These are phyloP conservation scores for Cutaneotrichosporon sp. DNA, from an alignment of 1,284 basidiomycete genomes.

Conservation along the genomic window DNA sequence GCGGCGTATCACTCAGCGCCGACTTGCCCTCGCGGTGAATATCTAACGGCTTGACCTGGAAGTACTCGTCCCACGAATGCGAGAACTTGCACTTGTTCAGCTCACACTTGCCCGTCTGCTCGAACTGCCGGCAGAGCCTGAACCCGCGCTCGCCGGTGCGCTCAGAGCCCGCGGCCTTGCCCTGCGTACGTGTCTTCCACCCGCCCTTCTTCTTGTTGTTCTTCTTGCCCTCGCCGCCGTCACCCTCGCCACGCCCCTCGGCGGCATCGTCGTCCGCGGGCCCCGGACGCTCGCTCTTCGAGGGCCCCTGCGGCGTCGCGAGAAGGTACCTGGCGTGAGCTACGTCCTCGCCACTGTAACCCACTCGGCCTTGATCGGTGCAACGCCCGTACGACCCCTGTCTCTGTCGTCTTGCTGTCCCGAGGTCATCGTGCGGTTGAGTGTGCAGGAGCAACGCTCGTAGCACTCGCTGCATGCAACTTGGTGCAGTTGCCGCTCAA, in stretches of 20 bases:
- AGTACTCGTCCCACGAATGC: slow-evolving; percentile 72
- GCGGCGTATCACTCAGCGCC: slow-evolving; percentile 51
- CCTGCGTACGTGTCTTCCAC: slow-evolving; percentile 66
- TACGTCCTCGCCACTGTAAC: slow-evolving; percentile 42
- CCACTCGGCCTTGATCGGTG: slow-evolving; percentile 70
- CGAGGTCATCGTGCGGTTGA: neutral
- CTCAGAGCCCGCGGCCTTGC: slow-evolving; percentile 63
- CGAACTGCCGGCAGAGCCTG: slow-evolving; percentile 39
- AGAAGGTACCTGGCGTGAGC: slow-evolving; percentile 52
- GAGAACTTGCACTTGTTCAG: slow-evolving; percentile 60
- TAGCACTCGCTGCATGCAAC: too few species aligned
- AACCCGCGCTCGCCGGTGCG: slow-evolving; percentile 31
- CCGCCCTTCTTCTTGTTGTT: slow-evolving; percentile 51
- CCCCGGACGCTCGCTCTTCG: neutral
- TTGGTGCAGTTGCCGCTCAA: too few species aligned
- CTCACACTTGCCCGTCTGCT: slow-evolving; percentile 28
- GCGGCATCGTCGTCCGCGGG: slow-evolving; percentile 60
- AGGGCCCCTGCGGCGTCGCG: neutral
- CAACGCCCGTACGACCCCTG: slow-evolving; percentile 53
- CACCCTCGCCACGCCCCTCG: slow-evolving; percentile 48
- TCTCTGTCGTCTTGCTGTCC: slow-evolving; percentile 1
- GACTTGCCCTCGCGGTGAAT: slow-evolving; percentile 56
- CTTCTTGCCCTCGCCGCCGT: slow-evolving; percentile 28
- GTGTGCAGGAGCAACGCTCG: neutral
- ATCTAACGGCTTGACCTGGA: slow-evolving; percentile 69